phyloP scores from a whole-genome alignment of 345 rosid species.

The Corchorus capsularis region DNA sequence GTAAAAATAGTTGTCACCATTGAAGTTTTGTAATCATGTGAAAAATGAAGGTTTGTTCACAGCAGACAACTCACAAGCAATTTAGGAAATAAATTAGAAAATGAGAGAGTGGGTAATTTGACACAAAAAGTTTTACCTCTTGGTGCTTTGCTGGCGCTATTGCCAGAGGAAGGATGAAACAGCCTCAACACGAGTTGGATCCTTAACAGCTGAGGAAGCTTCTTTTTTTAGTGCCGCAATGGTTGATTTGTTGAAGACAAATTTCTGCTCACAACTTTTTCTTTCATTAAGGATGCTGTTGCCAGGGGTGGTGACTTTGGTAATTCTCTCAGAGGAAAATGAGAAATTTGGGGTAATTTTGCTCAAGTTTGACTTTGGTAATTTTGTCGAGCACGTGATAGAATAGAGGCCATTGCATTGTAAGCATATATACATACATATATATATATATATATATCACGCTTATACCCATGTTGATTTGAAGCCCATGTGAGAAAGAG shows the following conservation, averaged over 20 bases:
- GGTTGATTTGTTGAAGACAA: not conserved
- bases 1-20: too few species aligned
- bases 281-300: not conserved
- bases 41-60: too few species aligned
- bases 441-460: conserved; percentile 49
- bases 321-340: not conserved
- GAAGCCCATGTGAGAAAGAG: conserved; percentile 73
- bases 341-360: too few species aligned
- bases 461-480: conserved; percentile 56
- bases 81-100: too few species aligned
- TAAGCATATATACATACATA: too few species aligned
- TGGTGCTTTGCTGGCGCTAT: not conserved
- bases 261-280: not conserved
- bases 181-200: not conserved
- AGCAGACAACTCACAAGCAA: too few species aligned
- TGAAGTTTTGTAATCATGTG: too few species aligned
- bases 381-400: conserved; percentile 93
- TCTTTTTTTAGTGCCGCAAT: not conserved
- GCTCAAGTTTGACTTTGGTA: too few species aligned
- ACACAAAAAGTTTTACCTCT: not conserved
- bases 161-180: not conserved
- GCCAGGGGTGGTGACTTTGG: not conserved
- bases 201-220: not conserved
- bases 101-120: too few species aligned
- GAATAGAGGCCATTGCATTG: conserved; percentile 85